phyloP scores from a whole-genome alignment of 805 yeast species.

The Cyberlindnera americana region DNA sequence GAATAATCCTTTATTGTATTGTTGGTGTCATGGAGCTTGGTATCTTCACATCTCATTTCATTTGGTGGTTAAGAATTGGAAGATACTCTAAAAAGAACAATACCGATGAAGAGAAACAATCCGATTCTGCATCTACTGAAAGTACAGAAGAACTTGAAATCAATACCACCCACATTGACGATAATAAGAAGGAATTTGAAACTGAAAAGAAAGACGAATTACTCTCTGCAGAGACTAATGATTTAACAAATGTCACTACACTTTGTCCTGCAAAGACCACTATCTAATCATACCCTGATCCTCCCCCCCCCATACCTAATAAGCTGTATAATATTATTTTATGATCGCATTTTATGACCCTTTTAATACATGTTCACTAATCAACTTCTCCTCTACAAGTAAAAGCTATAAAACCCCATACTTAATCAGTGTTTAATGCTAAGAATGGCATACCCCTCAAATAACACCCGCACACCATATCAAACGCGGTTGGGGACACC shows the following conservation, averaged over 20 bases:
- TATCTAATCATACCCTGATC: not conserved
- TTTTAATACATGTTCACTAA: too few species aligned
- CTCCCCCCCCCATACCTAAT: not conserved
- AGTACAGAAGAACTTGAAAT: conserved; percentile 1
- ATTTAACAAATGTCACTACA: conserved; percentile 1
- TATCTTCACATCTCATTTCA: conserved; percentile 55
- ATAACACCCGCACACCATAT: too few species aligned
- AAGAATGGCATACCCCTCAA: too few species aligned
- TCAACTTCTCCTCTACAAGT: too few species aligned
- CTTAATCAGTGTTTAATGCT: too few species aligned
- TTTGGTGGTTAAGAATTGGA: conserved; percentile 51
- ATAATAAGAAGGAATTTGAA: not conserved
- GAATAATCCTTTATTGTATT: conserved; percentile 61
- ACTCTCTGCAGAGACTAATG: not conserved
- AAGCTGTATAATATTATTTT: too few species aligned
- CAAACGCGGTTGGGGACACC: too few species aligned
- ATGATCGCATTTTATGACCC: not conserved
- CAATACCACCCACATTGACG: not conserved
- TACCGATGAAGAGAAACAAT: conserved; percentile 7
- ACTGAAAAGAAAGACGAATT: not conserved
- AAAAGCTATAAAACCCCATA: too few species aligned
- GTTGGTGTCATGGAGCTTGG: conserved; percentile 70
- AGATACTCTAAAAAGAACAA: too few species aligned
- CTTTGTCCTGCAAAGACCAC: not conserved
- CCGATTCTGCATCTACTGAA: not conserved